phyloP scores from a whole-genome alignment of 78 protist genomes.

The Tieghemostelium lacteum region DNA sequence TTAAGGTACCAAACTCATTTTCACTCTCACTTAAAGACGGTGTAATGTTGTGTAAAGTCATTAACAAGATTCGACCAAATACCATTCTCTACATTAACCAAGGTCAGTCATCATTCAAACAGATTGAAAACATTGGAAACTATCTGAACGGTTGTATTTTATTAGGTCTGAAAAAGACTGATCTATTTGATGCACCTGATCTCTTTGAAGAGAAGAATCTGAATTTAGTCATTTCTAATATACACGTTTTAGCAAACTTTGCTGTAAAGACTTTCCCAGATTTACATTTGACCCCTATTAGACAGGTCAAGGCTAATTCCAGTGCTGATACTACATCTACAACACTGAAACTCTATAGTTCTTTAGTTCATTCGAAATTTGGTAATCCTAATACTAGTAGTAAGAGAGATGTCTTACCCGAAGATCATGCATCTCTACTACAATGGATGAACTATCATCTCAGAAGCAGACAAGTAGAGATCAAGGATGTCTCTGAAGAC shows the following conservation, averaged over 20 bases:
- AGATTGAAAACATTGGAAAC: constrained; percentile 78
- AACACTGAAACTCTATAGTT: constrained; percentile 34
- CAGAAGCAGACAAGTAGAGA: neutral
- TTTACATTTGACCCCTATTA: constrained; percentile 1
- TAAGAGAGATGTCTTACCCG: neutral
- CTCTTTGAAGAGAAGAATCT: constrained; percentile 80
- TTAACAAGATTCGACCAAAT: constrained; percentile 22
- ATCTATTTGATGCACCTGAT: constrained; percentile 72
- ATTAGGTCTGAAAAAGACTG: constrained; percentile 55
- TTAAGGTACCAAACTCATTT: constrained; percentile 16
- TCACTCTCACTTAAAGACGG: constrained; percentile 61
- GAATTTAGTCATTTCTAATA: constrained; percentile 66
- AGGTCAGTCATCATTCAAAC: constrained; percentile 61
- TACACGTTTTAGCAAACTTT: constrained; percentile 61
- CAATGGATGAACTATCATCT: constrained; percentile 43
- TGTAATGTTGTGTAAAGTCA: constrained; percentile 58
- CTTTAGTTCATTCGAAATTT: constrained; percentile 44
- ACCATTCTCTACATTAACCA: constrained; percentile 48
- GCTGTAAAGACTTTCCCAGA: neutral
- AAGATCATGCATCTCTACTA: constrained; percentile 4
- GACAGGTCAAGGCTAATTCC: too few species aligned
- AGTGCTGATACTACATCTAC: neutral
- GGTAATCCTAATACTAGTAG: neutral
- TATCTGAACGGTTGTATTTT: constrained; percentile 50
- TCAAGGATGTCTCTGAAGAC: constrained; percentile 32